Percentiles rank a stretch among this genome's conserved stretches.
These are phyloP conservation scores for sorghum (Sorghum bicolor) DNA, from an alignment of 176 grass and related monocot species.

Conservation along the genomic window Sorghum_bicolor_NCBIv3 NC_012872.2:7421501-7422000, in stretches of 20 bases:
- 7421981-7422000: background rate
- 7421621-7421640: background rate
- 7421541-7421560: background rate
- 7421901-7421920: background rate
- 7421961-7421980: background rate
- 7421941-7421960: background rate
- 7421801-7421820: background rate
- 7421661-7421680: background rate
- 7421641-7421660: background rate
- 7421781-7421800: too few relatives aligned
- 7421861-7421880: background rate
- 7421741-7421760: background rate
- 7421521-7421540: constrained; percentile 24
- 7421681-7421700: too few relatives aligned
- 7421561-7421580: background rate
- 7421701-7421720: too few relatives aligned
- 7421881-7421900: background rate
- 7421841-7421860: background rate
- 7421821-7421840: too few relatives aligned
- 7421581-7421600: background rate
- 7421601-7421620: background rate
- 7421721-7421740: too few relatives aligned
- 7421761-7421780: too few relatives aligned
- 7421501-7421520: background rate
- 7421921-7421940: background rate